These are phyloP conservation scores for Wallacemonas sp. DNA, from an alignment of 208 protist genomes.

Conservation along the genomic window DNA sequence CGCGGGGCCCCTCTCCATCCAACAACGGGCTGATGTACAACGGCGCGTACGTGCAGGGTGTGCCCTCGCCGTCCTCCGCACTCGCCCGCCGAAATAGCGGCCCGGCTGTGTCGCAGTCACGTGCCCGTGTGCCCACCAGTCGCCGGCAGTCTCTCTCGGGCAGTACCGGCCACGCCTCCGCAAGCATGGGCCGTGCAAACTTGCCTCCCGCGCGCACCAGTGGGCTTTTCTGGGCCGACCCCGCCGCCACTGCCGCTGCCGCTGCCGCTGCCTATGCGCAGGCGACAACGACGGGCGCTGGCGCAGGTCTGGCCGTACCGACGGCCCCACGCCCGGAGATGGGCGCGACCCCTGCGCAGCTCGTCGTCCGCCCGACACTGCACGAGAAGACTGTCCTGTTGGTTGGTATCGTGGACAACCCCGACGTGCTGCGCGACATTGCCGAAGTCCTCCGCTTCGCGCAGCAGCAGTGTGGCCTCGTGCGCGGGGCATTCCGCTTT, in stretches of 20 bases:
- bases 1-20: no score
- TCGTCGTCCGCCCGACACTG: slow-evolving; percentile 4
- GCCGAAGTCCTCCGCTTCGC: slow-evolving; percentile 9
- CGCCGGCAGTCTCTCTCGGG: background rate
- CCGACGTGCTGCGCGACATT: slow-evolving; percentile 7
- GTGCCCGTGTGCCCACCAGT: slow-evolving; percentile 2
- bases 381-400: slow-evolving; percentile 11
- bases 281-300: background rate
- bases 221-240: slow-evolving; percentile 10
- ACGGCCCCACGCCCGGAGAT: slow-evolving; percentile 1
- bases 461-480: slow-evolving; percentile 12
- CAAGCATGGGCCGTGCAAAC: background rate
- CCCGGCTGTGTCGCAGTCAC: background rate
- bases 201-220: background rate
- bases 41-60: background rate
- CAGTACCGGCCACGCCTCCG: background rate
- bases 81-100: background rate
- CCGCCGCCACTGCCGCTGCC: no score
- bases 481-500: slow-evolving; percentile 22
- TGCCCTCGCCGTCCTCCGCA: background rate
- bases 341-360: background rate
- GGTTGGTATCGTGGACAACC: slow-evolving; percentile 14
- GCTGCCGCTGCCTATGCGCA: background rate
- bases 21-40: no score
- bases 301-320: background rate